Conservation (phyloP, 345 rosid genomes). For the Cardamine chenopodiifolia region DNA sequence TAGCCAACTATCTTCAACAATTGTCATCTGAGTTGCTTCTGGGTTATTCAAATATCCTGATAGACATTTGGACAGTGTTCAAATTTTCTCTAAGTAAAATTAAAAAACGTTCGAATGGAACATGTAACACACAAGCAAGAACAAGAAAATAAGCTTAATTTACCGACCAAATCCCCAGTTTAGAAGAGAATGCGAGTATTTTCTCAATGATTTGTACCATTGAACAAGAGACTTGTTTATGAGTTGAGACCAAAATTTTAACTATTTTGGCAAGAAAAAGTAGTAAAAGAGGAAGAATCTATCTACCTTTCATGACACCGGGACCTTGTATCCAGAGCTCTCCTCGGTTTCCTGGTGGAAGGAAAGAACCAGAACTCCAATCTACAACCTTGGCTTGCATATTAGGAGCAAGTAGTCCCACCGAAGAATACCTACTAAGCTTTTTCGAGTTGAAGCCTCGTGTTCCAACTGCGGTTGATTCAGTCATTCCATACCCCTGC, state of each 20-base stretch:
- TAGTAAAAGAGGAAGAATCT: not conserved
- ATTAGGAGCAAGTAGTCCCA: constrained; percentile 85
- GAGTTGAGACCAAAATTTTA: not conserved
- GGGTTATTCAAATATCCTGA: constrained; percentile 71
- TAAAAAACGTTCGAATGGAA: not conserved
- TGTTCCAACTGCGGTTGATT: constrained; percentile 81
- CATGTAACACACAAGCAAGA: constrained; percentile 12
- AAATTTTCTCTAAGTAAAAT: not conserved
- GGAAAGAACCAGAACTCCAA: constrained; percentile 57
- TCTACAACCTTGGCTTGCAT: constrained; percentile 79
- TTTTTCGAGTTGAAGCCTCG: constrained; percentile 64
- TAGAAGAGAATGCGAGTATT: not conserved
- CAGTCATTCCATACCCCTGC: constrained; percentile 94
- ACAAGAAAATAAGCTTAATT: not conserved
- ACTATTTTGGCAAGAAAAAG: constrained; percentile 2
- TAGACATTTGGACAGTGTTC: not conserved
- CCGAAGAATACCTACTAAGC: constrained; percentile 53
- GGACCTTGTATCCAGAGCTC: constrained; percentile 93
- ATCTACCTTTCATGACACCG: constrained; percentile 68
- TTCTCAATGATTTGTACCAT: not conserved
- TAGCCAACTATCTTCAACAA: constrained; percentile 77
- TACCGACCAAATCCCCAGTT: not conserved
- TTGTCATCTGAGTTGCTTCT: constrained; percentile 57
- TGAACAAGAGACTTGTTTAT: not conserved
- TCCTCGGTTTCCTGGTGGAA: constrained; percentile 73